These are phyloP conservation scores for Phytophthora aleatoria DNA, from an alignment of 352 stramenopile species.

Conservation along the genomic window DNA sequence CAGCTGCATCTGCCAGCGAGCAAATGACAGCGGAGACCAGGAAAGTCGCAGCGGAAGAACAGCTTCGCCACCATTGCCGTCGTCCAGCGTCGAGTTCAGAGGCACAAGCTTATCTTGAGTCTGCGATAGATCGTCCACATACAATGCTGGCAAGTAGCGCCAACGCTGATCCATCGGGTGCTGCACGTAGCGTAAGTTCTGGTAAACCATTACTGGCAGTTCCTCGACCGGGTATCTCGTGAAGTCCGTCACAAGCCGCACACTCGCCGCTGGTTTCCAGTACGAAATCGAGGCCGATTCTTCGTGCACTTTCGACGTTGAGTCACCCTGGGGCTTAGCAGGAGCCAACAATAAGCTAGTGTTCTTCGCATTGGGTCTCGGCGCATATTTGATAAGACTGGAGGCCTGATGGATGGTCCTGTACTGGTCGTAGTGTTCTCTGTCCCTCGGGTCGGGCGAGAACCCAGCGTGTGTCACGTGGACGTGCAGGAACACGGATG, in stretches of 20 bases:
- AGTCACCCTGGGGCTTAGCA: slow-evolving; percentile 8
- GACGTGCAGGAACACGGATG: slow-evolving; percentile 72
- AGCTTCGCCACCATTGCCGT: slow-evolving; percentile 23
- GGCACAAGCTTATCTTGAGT: slow-evolving; percentile 75
- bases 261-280: slow-evolving; percentile 77
- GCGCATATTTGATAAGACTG: slow-evolving; percentile 60
- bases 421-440: slow-evolving; percentile 51
- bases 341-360: slow-evolving; percentile 52
- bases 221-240: slow-evolving; percentile 71
- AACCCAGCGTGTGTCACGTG: slow-evolving; percentile 66
- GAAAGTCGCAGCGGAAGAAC: slow-evolving; percentile 63
- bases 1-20: slow-evolving; percentile 79
- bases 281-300: slow-evolving; percentile 56
- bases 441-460: slow-evolving; percentile 46
- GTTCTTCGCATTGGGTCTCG: slow-evolving; percentile 65
- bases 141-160: slow-evolving; percentile 79
- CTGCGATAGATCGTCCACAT: slow-evolving; percentile 75
- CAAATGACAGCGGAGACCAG: slow-evolving; percentile 79
- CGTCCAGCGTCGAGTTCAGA: slow-evolving; percentile 57
- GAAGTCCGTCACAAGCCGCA: slow-evolving; percentile 79
- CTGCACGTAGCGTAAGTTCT: slow-evolving; percentile 70
- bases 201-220: slow-evolving; percentile 69
- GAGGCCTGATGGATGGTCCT: slow-evolving; percentile 70
- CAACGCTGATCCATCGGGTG: slow-evolving; percentile 46
- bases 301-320: slow-evolving; percentile 20